These are phyloP conservation scores for Polytolypa hystricis DNA, from an alignment of 2,329 filamentous ascomycete genomes.

Conservation along the genomic window DNA sequence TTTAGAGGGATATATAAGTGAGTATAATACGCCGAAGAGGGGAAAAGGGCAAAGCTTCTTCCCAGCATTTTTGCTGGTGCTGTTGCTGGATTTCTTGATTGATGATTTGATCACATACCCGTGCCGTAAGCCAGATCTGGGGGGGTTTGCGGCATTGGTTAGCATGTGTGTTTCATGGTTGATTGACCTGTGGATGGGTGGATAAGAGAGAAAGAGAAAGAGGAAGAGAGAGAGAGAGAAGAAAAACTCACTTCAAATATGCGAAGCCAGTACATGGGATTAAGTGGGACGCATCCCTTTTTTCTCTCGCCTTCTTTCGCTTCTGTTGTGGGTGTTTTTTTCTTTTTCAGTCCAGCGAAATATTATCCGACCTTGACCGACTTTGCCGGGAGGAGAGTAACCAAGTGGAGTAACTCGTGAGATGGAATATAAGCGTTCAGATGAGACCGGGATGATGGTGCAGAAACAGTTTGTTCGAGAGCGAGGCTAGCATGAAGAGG, in stretches of 20 bases:
- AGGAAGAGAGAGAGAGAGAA: too few species aligned
- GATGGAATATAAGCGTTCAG: too few species aligned
- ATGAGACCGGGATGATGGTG: too few species aligned
- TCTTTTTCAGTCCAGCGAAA: too few species aligned
- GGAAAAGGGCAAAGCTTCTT: slow-evolving; percentile 4
- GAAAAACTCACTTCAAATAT: slow-evolving; percentile 24
- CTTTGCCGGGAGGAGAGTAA: too few species aligned
- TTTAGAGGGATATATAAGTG: too few species aligned
- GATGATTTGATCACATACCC: slow-evolving; percentile 19
- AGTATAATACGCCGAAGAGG: slow-evolving; percentile 4
- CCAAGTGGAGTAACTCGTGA: too few species aligned
- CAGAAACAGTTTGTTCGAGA: too few species aligned
- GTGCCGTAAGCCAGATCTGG: slow-evolving; percentile 27
- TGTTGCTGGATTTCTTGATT: not conserved
- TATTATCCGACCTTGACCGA: too few species aligned
- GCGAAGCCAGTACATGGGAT: slow-evolving; percentile 16
- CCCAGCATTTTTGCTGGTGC: not conserved
- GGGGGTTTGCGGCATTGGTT: slow-evolving; percentile 10
- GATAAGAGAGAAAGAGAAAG: slow-evolving; percentile 5
- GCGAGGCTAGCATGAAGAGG: too few species aligned
- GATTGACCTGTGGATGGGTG: not conserved
- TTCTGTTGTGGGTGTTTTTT: too few species aligned
- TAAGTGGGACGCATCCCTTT: not conserved
- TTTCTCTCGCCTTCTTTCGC: too few species aligned
- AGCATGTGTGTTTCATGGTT: not conserved